Evolutionary conservation across 2,329 filamentous ascomycete genomes (phyloP).

Genomic region (Claviceps sp.): DNA sequence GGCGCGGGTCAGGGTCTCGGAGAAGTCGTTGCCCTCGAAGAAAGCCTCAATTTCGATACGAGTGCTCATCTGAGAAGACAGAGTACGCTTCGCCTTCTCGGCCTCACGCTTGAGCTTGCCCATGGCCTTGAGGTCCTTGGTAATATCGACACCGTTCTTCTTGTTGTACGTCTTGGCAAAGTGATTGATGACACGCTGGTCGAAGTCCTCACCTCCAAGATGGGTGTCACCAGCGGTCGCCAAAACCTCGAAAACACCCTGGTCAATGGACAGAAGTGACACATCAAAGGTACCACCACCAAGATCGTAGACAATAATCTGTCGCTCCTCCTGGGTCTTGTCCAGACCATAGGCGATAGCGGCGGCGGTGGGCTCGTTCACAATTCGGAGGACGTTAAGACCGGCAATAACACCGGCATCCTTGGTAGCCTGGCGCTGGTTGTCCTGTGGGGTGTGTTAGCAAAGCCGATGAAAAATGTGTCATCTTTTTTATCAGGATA

Average conservation of each 20-base stretch:
- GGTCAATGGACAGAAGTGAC: conserved; percentile 79
- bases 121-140: conserved; percentile 94
- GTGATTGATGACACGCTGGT: conserved; percentile 93
- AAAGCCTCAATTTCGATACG: conserved; percentile 96
- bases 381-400: conserved; percentile 88
- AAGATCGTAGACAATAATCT: conserved; percentile 88
- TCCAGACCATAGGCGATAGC: conserved; percentile 90
- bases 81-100: conserved; percentile 97
- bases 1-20: conserved; percentile 92
- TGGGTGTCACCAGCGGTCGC: conserved; percentile 95
- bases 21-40: conserved; percentile 94
- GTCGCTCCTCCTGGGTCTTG: conserved; percentile 70
- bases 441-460: conserved; percentile 38
- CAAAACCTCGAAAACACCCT: conserved; percentile 88
- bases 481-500: not conserved
- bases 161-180: conserved; percentile 98
- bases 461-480: not conserved
- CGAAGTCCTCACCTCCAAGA: conserved; percentile 96
- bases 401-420: conserved; percentile 86
- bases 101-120: conserved; percentile 99
- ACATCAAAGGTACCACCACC: conserved; percentile 94
- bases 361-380: conserved; percentile 92
- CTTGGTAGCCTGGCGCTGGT: conserved; percentile 93
- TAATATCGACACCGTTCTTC: conserved; percentile 85
- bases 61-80: conserved; percentile 86